These are phyloP conservation scores for Fusarium bulbicola DNA, from an alignment of 2,329 filamentous ascomycete genomes.

Conservation along the genomic window DNA sequence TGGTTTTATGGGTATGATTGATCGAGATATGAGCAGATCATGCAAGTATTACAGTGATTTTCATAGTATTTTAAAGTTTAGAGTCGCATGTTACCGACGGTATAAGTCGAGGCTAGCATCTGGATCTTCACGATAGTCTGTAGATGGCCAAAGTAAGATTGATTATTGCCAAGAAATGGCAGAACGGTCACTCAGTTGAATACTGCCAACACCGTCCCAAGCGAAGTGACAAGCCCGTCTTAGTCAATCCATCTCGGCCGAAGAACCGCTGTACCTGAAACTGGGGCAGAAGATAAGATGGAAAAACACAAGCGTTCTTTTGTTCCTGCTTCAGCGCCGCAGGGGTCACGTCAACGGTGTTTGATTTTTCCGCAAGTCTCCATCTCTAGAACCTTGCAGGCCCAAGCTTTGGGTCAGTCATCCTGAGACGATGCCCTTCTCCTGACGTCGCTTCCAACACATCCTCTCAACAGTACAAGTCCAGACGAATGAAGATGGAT, in stretches of 20 bases:
- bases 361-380: slow-evolving; percentile 28
- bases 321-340: slow-evolving; percentile 37
- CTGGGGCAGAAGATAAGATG: slow-evolving; percentile 9
- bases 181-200: not conserved
- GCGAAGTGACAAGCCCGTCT: slow-evolving; percentile 1
- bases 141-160: not conserved
- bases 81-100: not conserved
- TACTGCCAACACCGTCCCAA: not conserved
- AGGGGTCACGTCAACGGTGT: slow-evolving; percentile 2
- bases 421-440: slow-evolving; percentile 3
- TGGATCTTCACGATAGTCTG: not conserved
- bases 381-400: not conserved
- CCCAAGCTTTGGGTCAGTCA: not conserved
- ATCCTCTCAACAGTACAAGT: not conserved
- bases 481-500: not conserved
- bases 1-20: not conserved
- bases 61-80: not conserved
- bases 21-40: slow-evolving; percentile 22
- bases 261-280: slow-evolving; percentile 39
- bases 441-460: not conserved
- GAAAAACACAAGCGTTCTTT: slow-evolving; percentile 15
- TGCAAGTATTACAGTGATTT: not conserved
- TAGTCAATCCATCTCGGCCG: slow-evolving; percentile 1
- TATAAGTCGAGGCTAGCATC: not conserved
- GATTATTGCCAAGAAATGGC: not conserved